A percentile compares a stretch with the other conserved stretches of the same genome.
These are phyloP conservation scores for Ophiostoma novo-ulmi DNA, from an alignment of 2,329 filamentous ascomycete species.

Conservation along the genomic window DNA sequence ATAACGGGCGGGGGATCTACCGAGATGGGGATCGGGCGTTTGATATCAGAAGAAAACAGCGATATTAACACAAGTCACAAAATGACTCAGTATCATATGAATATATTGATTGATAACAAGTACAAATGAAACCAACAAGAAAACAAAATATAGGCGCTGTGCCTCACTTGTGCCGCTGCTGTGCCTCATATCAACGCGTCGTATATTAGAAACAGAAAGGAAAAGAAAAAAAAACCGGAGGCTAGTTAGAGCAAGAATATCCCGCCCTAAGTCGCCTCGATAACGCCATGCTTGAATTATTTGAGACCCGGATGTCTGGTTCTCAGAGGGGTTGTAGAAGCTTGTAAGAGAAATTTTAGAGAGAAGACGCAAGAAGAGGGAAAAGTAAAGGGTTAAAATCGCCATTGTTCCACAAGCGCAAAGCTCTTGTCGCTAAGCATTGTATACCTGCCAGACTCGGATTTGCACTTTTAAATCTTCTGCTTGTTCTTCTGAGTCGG, in stretches of 20 bases:
- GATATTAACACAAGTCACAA: neutral
- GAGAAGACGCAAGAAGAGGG: too few species aligned
- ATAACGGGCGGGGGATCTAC: neutral
- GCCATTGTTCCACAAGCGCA: neutral
- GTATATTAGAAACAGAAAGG: neutral
- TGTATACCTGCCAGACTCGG: neutral
- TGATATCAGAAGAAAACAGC: neutral
- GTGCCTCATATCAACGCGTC: neutral
- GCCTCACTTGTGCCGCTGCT: neutral
- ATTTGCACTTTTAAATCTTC: neutral
- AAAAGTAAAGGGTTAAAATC: neutral
- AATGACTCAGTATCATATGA: neutral
- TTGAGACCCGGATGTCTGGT: neutral
- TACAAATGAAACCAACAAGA: neutral
- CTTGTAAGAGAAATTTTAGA: neutral
- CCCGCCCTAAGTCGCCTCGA: neutral
- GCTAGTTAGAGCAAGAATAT: neutral
- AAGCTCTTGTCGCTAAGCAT: neutral
- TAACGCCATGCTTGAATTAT: constrained; percentile 3
- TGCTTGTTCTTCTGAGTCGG: neutral
- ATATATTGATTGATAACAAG: neutral
- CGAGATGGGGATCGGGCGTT: neutral
- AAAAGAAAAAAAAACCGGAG: neutral
- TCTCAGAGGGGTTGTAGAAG: neutral
- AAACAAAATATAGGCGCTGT: neutral